Conservation (phyloP, 257 asterid genomes). For the Solanum ahanhuiri region DNA sequence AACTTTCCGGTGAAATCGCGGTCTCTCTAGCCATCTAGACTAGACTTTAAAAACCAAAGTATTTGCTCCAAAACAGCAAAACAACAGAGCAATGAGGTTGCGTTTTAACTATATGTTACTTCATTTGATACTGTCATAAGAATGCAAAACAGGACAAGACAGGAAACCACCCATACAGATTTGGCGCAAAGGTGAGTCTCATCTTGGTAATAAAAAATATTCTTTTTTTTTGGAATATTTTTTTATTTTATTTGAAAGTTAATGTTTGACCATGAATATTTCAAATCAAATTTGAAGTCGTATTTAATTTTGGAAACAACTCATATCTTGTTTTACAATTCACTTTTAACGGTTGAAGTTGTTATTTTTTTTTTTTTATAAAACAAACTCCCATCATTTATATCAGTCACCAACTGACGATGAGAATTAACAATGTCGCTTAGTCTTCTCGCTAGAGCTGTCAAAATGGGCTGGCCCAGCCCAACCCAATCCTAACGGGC, state of each 20-base stretch:
- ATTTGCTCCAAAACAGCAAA: no score
- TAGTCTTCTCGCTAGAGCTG: background rate
- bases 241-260: background rate
- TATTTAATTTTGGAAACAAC: background rate
- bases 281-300: background rate
- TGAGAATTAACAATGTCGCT: background rate
- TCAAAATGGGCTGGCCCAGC: no score
- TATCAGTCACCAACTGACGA: background rate
- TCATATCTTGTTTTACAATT: background rate
- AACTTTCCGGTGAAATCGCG: background rate
- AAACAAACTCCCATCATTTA: background rate
- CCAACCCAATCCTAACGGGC: no score
- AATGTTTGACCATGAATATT: background rate
- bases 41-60: no score
- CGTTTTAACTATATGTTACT: no score
- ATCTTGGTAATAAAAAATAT: background rate
- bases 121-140: no score
- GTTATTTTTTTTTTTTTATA: background rate
- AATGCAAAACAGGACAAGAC: no score
- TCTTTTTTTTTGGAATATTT: background rate
- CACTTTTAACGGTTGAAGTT: background rate
- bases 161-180: no score
- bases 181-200: no score
- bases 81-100: no score
- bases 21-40: no score